Conservation (phyloP, 139 green algal species). For the Coccomyxa sp. region DNA sequence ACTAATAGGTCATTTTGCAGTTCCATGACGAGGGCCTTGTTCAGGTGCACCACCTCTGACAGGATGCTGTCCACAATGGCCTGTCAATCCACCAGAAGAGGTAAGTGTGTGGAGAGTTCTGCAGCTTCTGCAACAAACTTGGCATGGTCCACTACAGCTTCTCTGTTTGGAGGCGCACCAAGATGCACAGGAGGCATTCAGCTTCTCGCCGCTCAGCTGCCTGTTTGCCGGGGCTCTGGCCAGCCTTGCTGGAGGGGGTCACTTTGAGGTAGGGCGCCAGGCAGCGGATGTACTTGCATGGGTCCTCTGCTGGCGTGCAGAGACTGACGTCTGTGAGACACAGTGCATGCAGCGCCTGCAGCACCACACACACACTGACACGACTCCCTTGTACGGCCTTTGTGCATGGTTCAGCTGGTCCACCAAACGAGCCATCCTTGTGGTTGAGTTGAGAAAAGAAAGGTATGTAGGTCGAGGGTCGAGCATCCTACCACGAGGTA, state of each 20-base stretch:
- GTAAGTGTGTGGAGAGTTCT: neutral
- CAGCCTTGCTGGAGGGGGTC: neutral
- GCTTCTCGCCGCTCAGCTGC: neutral
- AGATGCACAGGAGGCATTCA: neutral
- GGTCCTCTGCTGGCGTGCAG: constrained; percentile 47
- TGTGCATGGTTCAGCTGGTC: neutral
- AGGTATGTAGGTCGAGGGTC: too few relatives aligned
- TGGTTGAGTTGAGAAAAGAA: too few relatives aligned
- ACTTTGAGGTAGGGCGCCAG: constrained; percentile 69
- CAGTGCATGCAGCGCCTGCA: constrained; percentile 79
- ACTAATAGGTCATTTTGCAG: constrained; percentile 44
- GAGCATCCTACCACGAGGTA: constrained; percentile 11
- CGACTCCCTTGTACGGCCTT: neutral
- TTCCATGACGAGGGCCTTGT: constrained; percentile 29
- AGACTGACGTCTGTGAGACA: constrained; percentile 47
- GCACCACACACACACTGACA: constrained; percentile 10
- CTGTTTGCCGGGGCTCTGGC: neutral
- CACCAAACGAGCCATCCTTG: too few relatives aligned
- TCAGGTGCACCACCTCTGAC: constrained; percentile 22
- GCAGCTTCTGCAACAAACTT: neutral
- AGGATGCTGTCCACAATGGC: constrained; percentile 22
- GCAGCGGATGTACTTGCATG: constrained; percentile 41
- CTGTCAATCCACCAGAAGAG: neutral
- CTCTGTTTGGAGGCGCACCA: neutral
- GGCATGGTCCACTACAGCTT: neutral